Evolutionary conservation across 306 rosid genomes (phyloP), one percentile per base, ranked within the genome.

Genomic region (Inga leiocalycina): DNA sequence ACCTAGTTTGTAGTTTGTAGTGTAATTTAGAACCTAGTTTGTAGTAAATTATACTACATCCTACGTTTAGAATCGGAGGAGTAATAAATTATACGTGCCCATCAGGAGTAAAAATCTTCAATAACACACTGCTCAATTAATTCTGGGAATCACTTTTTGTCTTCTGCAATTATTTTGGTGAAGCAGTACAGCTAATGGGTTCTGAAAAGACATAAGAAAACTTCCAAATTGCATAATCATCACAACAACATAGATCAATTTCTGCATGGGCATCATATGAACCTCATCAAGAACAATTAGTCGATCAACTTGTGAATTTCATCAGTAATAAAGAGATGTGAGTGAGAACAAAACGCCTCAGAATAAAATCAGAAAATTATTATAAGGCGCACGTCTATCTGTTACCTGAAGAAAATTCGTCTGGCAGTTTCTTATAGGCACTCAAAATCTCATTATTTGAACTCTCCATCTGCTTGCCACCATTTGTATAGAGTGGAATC

Each of bases 401-500:
- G 89, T 78, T 85, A 93, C 98, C 98, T 83, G 98, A 80, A 78
- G 95, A 89, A 80, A 89, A 91, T 69, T 90, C 92, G 64, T 82
- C 79, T 13, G 93, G 91, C 61, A 93, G 92, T 80, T 88, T 92
- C 87, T 87, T 92, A 85, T 93, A 89, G 76, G 87, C 98, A 82
- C 86, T 87, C 84, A 95, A 81, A 82, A 95, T 87, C 87, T 92
- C 91, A 24, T 90, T 81, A 68, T 82, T 88, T 13, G 98, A 85
- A 39, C 84, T 79, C 80, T 87, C 92, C 74, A 88, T 89, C 66
- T 87, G 90, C 91, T 89, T 91, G 89, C 96, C 86, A 70, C 94
- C 91, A 74, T 89, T 90, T 83, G 83, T 92, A 85, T 95, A 95
- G 88, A 97, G 91, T 68, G 92, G 97, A 65, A 95, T 98, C 77